phyloP scores from a whole-genome alignment of 805 yeast genomes.

The Kuraishia cidri region DNA sequence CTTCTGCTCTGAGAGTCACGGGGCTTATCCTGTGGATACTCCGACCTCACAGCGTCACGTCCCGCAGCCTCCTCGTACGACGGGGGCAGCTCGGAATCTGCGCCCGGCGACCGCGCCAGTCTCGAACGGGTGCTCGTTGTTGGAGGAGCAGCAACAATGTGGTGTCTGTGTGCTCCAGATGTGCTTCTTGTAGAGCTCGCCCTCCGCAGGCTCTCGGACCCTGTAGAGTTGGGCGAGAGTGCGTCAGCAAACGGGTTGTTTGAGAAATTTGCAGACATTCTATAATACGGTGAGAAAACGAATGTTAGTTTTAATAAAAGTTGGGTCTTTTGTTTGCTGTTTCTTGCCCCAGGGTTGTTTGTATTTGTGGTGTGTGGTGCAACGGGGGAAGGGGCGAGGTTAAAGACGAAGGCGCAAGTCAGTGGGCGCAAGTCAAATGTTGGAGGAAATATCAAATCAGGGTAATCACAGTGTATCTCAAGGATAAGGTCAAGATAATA shows the following conservation, averaged over 20 bases:
- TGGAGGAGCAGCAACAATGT: conserved; percentile 7
- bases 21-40: conserved; percentile 46
- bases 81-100: conserved; percentile 22
- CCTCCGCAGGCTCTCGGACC: conserved; percentile 6
- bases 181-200: conserved; percentile 26
- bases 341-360: not conserved
- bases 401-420: not conserved
- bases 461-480: no score
- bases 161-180: conserved; percentile 18
- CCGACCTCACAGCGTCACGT: conserved; percentile 25
- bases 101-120: conserved; percentile 8
- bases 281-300: not conserved
- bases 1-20: conserved; percentile 1
- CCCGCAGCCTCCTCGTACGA: conserved; percentile 66
- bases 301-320: not conserved
- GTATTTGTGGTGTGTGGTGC: not conserved
- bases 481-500: no score
- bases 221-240: conserved; percentile 26
- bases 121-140: conserved; percentile 8
- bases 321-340: not conserved
- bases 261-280: conserved; percentile 14
- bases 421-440: not conserved
- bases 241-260: conserved; percentile 50
- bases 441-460: not conserved
- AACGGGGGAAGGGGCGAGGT: not conserved